phyloP scores from a whole-genome alignment of 106 monocot genomes.

The Iris macrosiphon region DNA sequence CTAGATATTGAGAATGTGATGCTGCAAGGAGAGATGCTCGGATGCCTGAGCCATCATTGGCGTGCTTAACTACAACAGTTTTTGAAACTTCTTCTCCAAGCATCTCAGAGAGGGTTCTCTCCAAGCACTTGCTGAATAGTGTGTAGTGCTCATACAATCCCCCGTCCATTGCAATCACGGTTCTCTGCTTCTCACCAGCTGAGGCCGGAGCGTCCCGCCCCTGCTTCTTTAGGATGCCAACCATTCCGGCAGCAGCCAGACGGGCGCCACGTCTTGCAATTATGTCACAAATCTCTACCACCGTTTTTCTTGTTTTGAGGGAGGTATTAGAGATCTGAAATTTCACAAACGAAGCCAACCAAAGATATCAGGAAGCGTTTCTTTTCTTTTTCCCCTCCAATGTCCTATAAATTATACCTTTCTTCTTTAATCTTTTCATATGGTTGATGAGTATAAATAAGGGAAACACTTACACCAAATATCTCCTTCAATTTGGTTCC shows the following conservation, averaged over 20 bases:
- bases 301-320: slow-evolving; percentile 37
- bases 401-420: neutral
- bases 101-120: slow-evolving; percentile 60
- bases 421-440: neutral
- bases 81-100: slow-evolving; percentile 48
- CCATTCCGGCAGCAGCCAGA: slow-evolving; percentile 52
- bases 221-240: slow-evolving; percentile 60
- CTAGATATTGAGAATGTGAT: slow-evolving; percentile 70
- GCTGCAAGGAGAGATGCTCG: slow-evolving; percentile 91
- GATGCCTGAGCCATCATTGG: slow-evolving; percentile 86
- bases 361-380: neutral
- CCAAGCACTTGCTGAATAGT: slow-evolving; percentile 54
- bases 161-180: slow-evolving; percentile 79
- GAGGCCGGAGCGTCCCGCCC: slow-evolving; percentile 32
- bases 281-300: slow-evolving; percentile 41
- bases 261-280: slow-evolving; percentile 42
- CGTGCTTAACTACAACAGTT: slow-evolving; percentile 36
- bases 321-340: slow-evolving; percentile 36
- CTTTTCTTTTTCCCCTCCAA: neutral
- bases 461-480: slow-evolving; percentile 43
- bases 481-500: slow-evolving; percentile 51
- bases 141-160: slow-evolving; percentile 85
- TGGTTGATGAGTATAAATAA: neutral
- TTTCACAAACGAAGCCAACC: neutral
- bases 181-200: slow-evolving; percentile 19